Conservation (phyloP, 495 filamentous ascomycete species). For the Lasiosphaeris hirsuta region DNA sequence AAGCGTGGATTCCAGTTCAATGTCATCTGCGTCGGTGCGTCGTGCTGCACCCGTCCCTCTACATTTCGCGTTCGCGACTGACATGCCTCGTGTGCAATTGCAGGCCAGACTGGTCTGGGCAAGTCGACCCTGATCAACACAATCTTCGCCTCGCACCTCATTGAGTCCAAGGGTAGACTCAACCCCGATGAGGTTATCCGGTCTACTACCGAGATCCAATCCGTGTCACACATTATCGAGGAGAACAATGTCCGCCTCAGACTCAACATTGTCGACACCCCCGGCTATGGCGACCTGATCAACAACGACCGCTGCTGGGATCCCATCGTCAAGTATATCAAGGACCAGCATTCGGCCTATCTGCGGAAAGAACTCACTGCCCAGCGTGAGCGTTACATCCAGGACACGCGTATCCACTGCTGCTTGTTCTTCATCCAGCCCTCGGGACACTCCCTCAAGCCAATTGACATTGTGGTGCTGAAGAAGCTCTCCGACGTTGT, state of each 20-base stretch:
- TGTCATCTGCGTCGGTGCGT: conserved; percentile 98
- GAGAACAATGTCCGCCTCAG: conserved; percentile 98
- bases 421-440: conserved; percentile 99
- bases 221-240: conserved; percentile 97
- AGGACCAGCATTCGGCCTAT: conserved; percentile 99
- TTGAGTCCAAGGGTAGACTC: conserved; percentile 95
- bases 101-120: conserved; percentile 96
- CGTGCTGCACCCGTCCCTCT: conserved; percentile 1
- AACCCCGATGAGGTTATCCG: conserved; percentile 88
- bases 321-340: conserved; percentile 99
- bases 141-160: conserved; percentile 99
- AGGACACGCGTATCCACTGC: conserved; percentile 98
- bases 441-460: conserved; percentile 94
- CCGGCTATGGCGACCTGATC: conserved; percentile 96
- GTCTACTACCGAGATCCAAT: conserved; percentile 95
- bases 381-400: conserved; percentile 97
- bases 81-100: conserved; percentile 34
- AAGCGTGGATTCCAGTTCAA: conserved; percentile 99
- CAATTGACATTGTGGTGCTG: conserved; percentile 98
- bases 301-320: conserved; percentile 99
- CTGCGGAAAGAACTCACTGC: conserved; percentile 99
- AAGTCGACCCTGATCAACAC: conserved; percentile 99
- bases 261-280: conserved; percentile 95
- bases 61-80: conserved; percentile 27
- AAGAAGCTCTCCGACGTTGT: conserved; percentile 99